These are phyloP conservation scores for Microdochium paspali DNA, from an alignment of 2,329 filamentous ascomycete genomes.

Conservation along the genomic window DNA sequence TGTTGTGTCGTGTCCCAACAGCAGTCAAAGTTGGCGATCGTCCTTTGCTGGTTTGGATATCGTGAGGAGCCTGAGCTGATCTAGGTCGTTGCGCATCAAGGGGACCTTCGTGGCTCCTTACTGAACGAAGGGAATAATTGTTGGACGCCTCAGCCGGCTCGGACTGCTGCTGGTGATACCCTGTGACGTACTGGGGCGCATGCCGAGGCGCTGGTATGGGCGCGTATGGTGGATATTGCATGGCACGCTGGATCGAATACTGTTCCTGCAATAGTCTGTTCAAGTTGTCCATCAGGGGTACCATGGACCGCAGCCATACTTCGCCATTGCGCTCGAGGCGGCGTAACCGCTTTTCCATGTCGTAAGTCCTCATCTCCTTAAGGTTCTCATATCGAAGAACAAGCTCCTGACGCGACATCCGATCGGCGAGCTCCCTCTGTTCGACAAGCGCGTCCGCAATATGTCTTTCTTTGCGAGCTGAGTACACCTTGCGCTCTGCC, in stretches of 20 bases:
- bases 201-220: not conserved
- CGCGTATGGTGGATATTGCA: not conserved
- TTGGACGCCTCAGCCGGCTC: not conserved
- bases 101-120: not conserved
- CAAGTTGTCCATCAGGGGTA: slow-evolving; percentile 34
- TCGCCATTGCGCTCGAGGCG: slow-evolving; percentile 37
- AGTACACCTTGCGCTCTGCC: slow-evolving; percentile 7
- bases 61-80: not conserved
- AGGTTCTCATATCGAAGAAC: slow-evolving; percentile 28
- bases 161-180: not conserved
- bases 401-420: slow-evolving; percentile 18
- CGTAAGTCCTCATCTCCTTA: slow-evolving; percentile 29
- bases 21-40: not conserved
- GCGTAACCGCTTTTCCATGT: slow-evolving; percentile 36
- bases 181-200: not conserved
- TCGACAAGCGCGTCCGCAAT: slow-evolving; percentile 12
- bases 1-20: not conserved
- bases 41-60: not conserved
- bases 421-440: slow-evolving; percentile 13
- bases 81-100: not conserved
- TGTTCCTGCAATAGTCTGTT: slow-evolving; percentile 19
- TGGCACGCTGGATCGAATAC: not conserved
- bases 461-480: slow-evolving; percentile 12
- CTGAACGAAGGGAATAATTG: not conserved
- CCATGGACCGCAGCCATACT: slow-evolving; percentile 31